phyloP scores from a whole-genome alignment of 208 protist genomes.

The Spongospora subterranea region DNA sequence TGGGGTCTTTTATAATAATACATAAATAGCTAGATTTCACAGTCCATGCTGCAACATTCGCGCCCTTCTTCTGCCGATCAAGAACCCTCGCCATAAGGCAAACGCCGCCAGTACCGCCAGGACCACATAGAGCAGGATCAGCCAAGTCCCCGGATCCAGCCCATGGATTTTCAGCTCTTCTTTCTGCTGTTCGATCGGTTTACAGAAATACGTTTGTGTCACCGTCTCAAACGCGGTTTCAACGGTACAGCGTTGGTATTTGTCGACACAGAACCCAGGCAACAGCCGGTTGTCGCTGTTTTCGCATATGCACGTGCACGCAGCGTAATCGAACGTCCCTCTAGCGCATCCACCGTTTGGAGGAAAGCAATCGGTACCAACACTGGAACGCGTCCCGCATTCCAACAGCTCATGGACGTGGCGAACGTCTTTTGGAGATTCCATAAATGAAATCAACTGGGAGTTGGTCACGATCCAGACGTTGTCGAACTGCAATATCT shows the following conservation, averaged over 20 bases:
- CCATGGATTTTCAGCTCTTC: not conserved
- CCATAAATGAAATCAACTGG: constrained; percentile 43
- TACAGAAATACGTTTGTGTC: not conserved
- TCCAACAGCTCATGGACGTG: constrained; percentile 8
- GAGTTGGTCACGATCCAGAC: constrained; percentile 46
- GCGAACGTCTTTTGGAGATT: not conserved
- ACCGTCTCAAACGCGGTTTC: not conserved
- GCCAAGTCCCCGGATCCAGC: not conserved
- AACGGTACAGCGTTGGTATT: constrained; percentile 13
- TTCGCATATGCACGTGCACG: constrained; percentile 19
- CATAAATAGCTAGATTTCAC: not conserved
- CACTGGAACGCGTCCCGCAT: not conserved
- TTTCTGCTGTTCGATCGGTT: not conserved
- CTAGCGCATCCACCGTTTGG: constrained; percentile 15
- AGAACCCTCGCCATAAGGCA: not conserved
- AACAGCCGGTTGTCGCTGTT: not conserved
- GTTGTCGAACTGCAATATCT: constrained; percentile 6
- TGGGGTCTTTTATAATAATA: not conserved
- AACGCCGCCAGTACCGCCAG: not conserved
- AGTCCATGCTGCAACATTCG: not conserved
- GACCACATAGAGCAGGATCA: constrained; percentile 22
- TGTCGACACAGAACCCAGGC: constrained; percentile 49
- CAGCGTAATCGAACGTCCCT: constrained; percentile 23
- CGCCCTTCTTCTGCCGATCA: constrained; percentile 26
- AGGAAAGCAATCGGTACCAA: not conserved